Conservation (phyloP, 2,329 filamentous ascomycete species). For the Parascedosporium putredinis region DNA sequence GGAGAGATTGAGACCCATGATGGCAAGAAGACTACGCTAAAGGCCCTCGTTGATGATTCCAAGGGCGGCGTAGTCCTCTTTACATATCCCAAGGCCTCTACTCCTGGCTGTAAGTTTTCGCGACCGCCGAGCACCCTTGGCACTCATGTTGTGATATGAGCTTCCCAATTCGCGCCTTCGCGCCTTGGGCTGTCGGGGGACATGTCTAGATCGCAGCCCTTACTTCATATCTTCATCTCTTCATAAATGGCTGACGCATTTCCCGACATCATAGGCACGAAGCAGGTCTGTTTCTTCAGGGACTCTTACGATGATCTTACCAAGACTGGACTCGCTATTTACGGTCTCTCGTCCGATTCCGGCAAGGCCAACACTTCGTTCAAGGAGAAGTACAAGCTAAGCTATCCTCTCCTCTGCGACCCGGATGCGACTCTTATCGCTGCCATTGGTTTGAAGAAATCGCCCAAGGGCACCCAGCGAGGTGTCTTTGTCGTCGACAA, state of each 20-base stretch:
- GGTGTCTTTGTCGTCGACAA: constrained; percentile 86
- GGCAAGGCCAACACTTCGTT: constrained; percentile 90
- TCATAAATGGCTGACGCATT: background rate
- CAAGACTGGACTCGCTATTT: constrained; percentile 72
- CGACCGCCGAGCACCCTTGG: too few relatives aligned
- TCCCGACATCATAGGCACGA: constrained; percentile 68
- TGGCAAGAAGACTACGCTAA: constrained; percentile 67
- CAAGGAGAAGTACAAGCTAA: constrained; percentile 81
- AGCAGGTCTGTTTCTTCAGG: constrained; percentile 86
- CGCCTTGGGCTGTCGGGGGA: too few relatives aligned
- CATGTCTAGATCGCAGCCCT: too few relatives aligned
- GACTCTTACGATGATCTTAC: constrained; percentile 71
- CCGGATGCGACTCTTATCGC: constrained; percentile 60
- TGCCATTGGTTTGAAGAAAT: constrained; percentile 85
- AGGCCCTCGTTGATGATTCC: constrained; percentile 72
- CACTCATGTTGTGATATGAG: too few relatives aligned
- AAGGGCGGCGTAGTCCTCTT: constrained; percentile 82
- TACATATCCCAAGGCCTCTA: constrained; percentile 91
- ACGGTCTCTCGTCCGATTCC: constrained; percentile 78
- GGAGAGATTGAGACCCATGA: constrained; percentile 78
- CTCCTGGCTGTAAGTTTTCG: constrained; percentile 87
- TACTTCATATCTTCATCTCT: too few relatives aligned
- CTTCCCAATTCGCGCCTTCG: too few relatives aligned
- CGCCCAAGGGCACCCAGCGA: constrained; percentile 66
- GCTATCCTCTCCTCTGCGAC: constrained; percentile 84